Conservation (phyloP, 805 yeast species). For the Hanseniaspora singularis region DNA sequence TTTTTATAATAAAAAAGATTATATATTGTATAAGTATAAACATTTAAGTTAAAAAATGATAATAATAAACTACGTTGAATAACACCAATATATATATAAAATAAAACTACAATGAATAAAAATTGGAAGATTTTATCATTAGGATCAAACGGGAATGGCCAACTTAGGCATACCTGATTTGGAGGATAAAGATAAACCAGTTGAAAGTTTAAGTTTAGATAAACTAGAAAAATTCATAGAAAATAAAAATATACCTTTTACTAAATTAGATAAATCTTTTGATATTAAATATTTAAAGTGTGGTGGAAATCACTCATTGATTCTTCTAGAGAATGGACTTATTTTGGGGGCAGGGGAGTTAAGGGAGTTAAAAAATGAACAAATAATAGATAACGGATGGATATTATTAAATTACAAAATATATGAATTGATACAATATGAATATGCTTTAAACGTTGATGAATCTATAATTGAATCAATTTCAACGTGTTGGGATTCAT, state of each 20-base stretch:
- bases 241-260: background rate
- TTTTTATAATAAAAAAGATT: too few species aligned
- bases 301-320: slow-evolving; percentile 80
- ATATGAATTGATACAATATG: slow-evolving; percentile 60
- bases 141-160: slow-evolving; percentile 78
- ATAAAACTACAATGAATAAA: background rate
- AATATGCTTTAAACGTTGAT: slow-evolving; percentile 40
- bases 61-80: background rate
- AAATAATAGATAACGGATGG: background rate
- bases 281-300: slow-evolving; percentile 33
- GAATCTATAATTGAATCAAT: background rate
- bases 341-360: slow-evolving; percentile 45
- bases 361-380: background rate
- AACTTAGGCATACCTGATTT: slow-evolving; percentile 50
- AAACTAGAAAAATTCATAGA: background rate
- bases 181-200: slow-evolving; percentile 36
- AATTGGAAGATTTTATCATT: slow-evolving; percentile 31
- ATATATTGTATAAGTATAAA: too few species aligned
- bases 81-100: background rate
- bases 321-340: slow-evolving; percentile 43
- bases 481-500: slow-evolving; percentile 14
- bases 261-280: background rate
- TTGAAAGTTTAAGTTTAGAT: slow-evolving; percentile 18
- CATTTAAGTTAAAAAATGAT: background rate
- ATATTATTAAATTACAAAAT: slow-evolving; percentile 25